phyloP scores from a whole-genome alignment of 768 basidiomycete genomes.

The Lactifluus pinguis region DNA sequence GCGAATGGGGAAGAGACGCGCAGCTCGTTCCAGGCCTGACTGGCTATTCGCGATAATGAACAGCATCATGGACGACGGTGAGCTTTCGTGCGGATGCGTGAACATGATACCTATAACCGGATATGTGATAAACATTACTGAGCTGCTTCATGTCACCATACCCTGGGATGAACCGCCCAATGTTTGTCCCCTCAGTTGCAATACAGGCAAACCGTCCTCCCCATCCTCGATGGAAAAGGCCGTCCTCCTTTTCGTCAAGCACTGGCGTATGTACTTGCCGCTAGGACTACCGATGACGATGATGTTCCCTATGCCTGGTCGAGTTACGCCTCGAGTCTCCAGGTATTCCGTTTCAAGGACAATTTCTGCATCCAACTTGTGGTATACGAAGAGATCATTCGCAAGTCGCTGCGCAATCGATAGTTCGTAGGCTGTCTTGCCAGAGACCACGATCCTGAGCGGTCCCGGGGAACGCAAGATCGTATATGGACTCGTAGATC shows the following conservation, averaged over 20 bases:
- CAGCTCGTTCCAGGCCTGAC: conserved; percentile 54
- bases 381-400: conserved; percentile 57
- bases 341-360: conserved; percentile 31
- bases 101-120: conserved; percentile 42
- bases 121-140: neutral
- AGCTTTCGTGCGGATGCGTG: conserved; percentile 53
- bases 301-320: conserved; percentile 47
- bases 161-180: conserved; percentile 7
- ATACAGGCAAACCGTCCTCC: neutral
- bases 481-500: conserved; percentile 36
- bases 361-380: conserved; percentile 61
- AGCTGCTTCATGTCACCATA: conserved; percentile 15
- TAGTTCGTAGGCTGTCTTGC: conserved; percentile 26
- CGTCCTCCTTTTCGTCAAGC: conserved; percentile 16
- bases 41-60: conserved; percentile 53
- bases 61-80: conserved; percentile 31
- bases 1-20: conserved; percentile 73
- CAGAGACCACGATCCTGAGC: conserved; percentile 47
- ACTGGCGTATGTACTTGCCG: conserved; percentile 20
- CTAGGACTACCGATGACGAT: conserved; percentile 43
- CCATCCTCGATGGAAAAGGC: conserved; percentile 18
- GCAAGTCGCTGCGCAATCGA: conserved; percentile 58
- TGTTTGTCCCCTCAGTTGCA: conserved; percentile 8
- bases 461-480: conserved; percentile 49
- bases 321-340: conserved; percentile 22